Percentiles rank a stretch among this genome's conserved stretches.
Evolutionary conservation across 1,139 yeast species (phyloP).

Genomic region (Hemisphaericaspora lyxosophila): DNA sequence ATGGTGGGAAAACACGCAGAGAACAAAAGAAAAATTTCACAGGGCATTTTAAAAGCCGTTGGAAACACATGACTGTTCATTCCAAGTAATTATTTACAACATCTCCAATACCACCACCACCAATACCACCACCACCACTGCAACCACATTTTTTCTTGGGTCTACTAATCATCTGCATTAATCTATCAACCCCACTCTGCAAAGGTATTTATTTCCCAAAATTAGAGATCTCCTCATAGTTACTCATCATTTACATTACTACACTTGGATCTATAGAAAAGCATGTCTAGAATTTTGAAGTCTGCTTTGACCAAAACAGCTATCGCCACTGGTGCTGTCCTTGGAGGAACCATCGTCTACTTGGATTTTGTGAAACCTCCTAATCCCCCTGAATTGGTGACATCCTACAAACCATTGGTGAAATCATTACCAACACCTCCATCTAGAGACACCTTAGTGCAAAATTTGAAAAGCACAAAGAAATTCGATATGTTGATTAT

Average conservation of each 20-base stretch:
- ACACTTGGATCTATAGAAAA: too few relatives aligned
- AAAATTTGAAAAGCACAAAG: constrained; percentile 34
- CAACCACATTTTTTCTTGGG: too few relatives aligned
- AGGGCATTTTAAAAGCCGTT: too few relatives aligned
- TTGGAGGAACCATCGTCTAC: constrained; percentile 41
- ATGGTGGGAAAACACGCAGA: too few relatives aligned
- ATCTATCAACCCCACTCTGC: too few relatives aligned
- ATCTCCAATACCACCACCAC: neutral
- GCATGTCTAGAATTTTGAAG: constrained; percentile 2
- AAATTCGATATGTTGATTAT: constrained; percentile 78
- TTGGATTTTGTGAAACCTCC: constrained; percentile 44
- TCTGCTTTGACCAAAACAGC: constrained; percentile 28
- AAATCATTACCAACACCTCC: constrained; percentile 40
- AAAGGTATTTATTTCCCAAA: neutral
- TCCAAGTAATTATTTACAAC: too few relatives aligned
- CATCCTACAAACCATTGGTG: constrained; percentile 37
- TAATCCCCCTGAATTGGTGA: constrained; percentile 29
- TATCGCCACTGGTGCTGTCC: constrained; percentile 33
- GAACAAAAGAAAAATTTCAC: too few relatives aligned
- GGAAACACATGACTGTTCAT: too few relatives aligned
- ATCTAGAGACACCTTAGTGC: constrained; percentile 33
- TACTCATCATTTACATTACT: too few relatives aligned
- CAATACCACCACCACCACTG: neutral
- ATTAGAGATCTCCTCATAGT: too few relatives aligned
- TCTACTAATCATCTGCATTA: too few relatives aligned